phyloP scores from a whole-genome alignment of 768 basidiomycete species.

The Rhizopogon vinicolor region DNA sequence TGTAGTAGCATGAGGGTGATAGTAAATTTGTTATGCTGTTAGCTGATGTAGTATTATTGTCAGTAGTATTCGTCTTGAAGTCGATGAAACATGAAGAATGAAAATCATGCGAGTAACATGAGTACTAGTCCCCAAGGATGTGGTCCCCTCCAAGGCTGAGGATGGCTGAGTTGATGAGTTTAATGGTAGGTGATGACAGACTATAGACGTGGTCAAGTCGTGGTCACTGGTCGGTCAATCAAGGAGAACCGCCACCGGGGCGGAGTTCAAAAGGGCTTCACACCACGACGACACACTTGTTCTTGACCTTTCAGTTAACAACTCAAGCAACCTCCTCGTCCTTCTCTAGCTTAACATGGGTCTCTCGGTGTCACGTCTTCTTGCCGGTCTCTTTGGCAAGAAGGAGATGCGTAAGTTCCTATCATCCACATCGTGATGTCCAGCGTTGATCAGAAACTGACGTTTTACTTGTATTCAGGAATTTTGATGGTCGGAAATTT shows the following conservation, averaged over 20 bases:
- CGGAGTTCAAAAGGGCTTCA: constrained; percentile 31
- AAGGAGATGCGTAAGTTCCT: constrained; percentile 94
- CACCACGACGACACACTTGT: constrained; percentile 31
- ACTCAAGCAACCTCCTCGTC: constrained; percentile 25
- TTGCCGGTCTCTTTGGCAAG: constrained; percentile 91
- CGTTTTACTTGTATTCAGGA: constrained; percentile 47
- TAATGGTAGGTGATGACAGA: background rate
- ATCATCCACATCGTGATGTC: constrained; percentile 2
- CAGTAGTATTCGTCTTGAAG: background rate
- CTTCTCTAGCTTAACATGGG: constrained; percentile 55
- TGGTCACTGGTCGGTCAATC: background rate
- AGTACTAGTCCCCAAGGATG: background rate
- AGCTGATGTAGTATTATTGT: background rate
- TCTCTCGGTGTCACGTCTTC: constrained; percentile 68
- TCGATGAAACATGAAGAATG: no score
- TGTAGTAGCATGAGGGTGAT: background rate
- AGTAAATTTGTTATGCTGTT: background rate
- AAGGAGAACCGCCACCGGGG: constrained; percentile 14
- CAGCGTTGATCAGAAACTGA: constrained; percentile 24
- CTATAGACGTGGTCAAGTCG: background rate
- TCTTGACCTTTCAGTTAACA: constrained; percentile 23
- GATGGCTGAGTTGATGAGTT: background rate
- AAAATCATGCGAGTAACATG: no score
- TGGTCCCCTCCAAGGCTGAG: background rate
- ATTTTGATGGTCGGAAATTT: constrained; percentile 80